Base-by-base conservation (phyloP, 2,329 filamentous ascomycete genomes). In the Penicillium sp. region DNA sequence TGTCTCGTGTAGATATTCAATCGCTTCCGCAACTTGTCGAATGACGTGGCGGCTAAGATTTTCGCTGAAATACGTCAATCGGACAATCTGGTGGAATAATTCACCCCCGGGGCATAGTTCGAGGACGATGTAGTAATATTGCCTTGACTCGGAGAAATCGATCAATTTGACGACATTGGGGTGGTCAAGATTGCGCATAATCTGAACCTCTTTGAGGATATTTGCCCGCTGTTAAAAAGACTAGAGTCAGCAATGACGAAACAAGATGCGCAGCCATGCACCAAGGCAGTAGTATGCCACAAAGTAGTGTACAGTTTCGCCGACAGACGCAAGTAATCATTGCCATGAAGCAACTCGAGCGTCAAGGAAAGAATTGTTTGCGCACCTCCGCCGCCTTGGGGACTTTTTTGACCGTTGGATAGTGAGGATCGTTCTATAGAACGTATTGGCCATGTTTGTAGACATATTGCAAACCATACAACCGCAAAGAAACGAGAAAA, bases 311-410 rank as follows among this genome's bases (percentile, higher is more conserved):
- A 21, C n/a, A 16, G 10, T 21, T 41, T 27, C 43, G 25, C 33
- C n/a, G 46, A 23, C 39, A 27, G n/a, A 53, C n/a, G 31, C 9
- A 31, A 50, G 40, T 45, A 29, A 47, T 27, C 39, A 55, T 43
- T 54, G 49, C 49, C 41, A 59, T 29, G 59, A 56, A 43, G n/a
- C 61, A 53, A 40, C 41, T 55, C 33, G 50, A 50, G 54, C 59
- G 66, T 75, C 21, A 36, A 36, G 50, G 75, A 75, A 34, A 77
- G 61, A 65, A 63, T 64, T 57, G 58, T 65, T 71, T 63, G 81
- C 86, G 90, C 91, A 97, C 94, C 92, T 97, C 93, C 83, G 92
- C 92, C 81, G 89, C 90, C 84, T 95, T 96, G 60, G 92, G 92
- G 74, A 89, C 89, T 79, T 92, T 95, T 78, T 93, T 92, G 79